These are phyloP conservation scores for Byssochlamys sp. DNA, from an alignment of 2,329 filamentous ascomycete genomes.

Conservation along the genomic window DNA sequence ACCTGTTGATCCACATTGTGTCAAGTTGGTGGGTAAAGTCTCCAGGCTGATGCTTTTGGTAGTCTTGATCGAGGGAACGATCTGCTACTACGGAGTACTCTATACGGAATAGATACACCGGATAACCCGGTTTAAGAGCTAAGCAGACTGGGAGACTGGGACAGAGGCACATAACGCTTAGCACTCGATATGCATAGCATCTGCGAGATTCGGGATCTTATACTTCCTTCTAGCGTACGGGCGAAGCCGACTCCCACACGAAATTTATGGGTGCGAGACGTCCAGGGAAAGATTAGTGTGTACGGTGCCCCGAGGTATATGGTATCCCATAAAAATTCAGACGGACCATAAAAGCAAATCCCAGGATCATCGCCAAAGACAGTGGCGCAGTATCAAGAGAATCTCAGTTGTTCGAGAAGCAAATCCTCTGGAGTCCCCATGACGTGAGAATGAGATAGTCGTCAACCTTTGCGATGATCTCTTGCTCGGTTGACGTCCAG, in stretches of 20 bases:
- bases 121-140: too few species aligned
- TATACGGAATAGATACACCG: too few species aligned
- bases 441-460: neutral
- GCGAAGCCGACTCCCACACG: neutral
- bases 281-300: too few species aligned
- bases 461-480: neutral
- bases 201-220: neutral
- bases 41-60: too few species aligned
- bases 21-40: neutral
- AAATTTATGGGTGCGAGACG: neutral
- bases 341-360: too few species aligned
- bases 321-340: too few species aligned
- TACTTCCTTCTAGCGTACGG: neutral
- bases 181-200: neutral
- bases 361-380: neutral
- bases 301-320: neutral
- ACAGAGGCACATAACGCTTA: neutral
- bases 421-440: neutral
- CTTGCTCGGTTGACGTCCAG: neutral
- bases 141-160: too few species aligned
- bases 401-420: neutral
- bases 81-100: too few species aligned
- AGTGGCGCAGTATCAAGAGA: neutral
- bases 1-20: neutral
- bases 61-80: too few species aligned